Evolutionary conservation across 192 early-diverging fungal genomes (phyloP), one percentile per base, ranked within the genome.

Genomic region (Phlyctochytrium arcticum): DNA sequence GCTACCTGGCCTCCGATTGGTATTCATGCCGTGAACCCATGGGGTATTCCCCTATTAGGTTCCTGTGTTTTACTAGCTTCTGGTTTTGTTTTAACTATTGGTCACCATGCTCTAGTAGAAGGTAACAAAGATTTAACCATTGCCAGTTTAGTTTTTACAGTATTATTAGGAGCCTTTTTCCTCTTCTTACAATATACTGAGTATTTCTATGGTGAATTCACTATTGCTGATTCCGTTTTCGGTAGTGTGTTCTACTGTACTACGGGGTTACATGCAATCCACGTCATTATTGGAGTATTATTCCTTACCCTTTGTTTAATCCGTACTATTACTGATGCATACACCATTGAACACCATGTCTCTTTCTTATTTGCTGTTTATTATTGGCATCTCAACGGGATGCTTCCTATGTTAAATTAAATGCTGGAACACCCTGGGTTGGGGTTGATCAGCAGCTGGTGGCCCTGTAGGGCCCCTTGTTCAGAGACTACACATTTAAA

Each of bases 1-100:
- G 27, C 23, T 55, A 24, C 27, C 9, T 69, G 67, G 67, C 67
- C 67, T 56, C n/a, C n/a, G n/a, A n/a, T n/a, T n/a, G n/a, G 63
- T 65, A 31, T 65, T 32, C 4, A 31, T 24, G 54, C 56, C n/a
- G 54, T 65, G 10, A 24, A 65, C 60, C 57, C 63, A 36, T 65
- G 54, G 63, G 32, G 24, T 65, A 60, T 65, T 58, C 54, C 63
- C 3, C 60, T 62, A 37, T 65, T 36, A 5, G 63, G 63, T 60
- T 62, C 21, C 33, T 65, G 63, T 60, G 37, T 60, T n/a, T 60
- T 65, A 37, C 34, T 65, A 65, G 63, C 63, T 60, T 65, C 63
- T 65, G 63, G 63, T 60, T 65, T 65, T 36, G 2, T 60, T 26
- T 31, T 65, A 59, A 39, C 57, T 59, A 19, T 59, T 39, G 57